Evolutionary conservation across 768 basidiomycete genomes (phyloP).

Genomic region (Chalciporus sphaerocephalus): DNA sequence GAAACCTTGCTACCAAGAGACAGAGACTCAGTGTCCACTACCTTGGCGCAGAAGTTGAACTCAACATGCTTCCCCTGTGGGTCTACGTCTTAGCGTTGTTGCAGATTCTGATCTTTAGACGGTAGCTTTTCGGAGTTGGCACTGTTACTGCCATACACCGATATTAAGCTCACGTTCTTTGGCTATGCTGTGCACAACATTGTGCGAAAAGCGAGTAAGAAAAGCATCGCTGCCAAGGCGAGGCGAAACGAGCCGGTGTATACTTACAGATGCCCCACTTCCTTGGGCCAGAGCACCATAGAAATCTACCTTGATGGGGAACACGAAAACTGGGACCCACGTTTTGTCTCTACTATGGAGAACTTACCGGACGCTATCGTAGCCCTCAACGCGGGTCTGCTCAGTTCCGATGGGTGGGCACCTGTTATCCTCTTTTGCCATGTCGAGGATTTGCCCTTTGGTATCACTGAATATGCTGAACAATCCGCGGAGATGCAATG

Average conservation of each 20-base stretch:
- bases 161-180: slow-evolving; percentile 41
- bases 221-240: slow-evolving; percentile 30
- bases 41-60: slow-evolving; percentile 38
- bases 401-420: slow-evolving; percentile 35
- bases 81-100: slow-evolving; percentile 9
- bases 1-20: slow-evolving; percentile 18
- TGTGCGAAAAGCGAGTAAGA: slow-evolving; percentile 29
- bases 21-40: slow-evolving; percentile 34
- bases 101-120: neutral
- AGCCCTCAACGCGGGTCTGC: slow-evolving; percentile 38
- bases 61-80: slow-evolving; percentile 39
- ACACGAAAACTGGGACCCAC: slow-evolving; percentile 25
- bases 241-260: slow-evolving; percentile 29
- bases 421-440: slow-evolving; percentile 32
- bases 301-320: slow-evolving; percentile 34
- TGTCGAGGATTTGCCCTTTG: slow-evolving; percentile 30
- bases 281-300: slow-evolving; percentile 37
- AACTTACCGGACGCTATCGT: slow-evolving; percentile 40
- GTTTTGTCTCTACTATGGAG: slow-evolving; percentile 14
- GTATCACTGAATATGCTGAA: slow-evolving; percentile 35
- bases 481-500: slow-evolving; percentile 32
- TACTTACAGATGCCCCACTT: slow-evolving; percentile 34
- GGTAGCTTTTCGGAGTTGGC: slow-evolving; percentile 45
- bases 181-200: slow-evolving; percentile 33
- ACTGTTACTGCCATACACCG: slow-evolving; percentile 41